Percentiles rank a stretch among this genome's conserved stretches.
Conservation (phyloP, 306 rosid species). For the Notholithocarpus densiflorus region DNA sequence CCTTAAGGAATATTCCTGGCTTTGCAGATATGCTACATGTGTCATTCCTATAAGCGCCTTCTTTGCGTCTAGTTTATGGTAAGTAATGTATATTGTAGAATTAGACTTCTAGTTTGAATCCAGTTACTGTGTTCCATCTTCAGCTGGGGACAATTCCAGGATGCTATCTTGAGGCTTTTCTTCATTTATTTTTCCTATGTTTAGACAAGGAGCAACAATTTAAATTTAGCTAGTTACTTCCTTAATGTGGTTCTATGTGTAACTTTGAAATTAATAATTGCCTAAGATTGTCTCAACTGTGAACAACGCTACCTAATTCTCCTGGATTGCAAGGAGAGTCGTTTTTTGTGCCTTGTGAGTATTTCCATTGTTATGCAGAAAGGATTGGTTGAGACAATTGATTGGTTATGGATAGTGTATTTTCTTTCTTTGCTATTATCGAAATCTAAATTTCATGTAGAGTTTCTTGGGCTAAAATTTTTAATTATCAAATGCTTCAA, state of each 20-base stretch:
- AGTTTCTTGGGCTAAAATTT: not conserved
- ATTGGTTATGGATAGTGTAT: not conserved
- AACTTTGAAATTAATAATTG: not conserved
- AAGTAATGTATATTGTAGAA: not conserved
- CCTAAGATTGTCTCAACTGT: not conserved
- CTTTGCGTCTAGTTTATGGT: slow-evolving; percentile 26
- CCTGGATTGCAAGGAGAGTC: not conserved
- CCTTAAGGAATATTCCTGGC: not conserved
- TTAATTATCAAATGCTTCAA: not conserved
- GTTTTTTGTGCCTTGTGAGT: not conserved
- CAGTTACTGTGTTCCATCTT: not conserved
- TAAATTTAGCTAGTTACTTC: not conserved
- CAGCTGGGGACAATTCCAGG: not conserved
- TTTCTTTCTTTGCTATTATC: not conserved
- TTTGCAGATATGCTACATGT: slow-evolving; percentile 24
- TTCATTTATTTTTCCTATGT: not conserved
- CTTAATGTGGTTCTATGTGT: not conserved
- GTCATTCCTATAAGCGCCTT: slow-evolving; percentile 35
- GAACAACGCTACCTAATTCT: not conserved
- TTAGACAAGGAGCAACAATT: not conserved
- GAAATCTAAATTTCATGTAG: not conserved
- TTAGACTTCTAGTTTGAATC: not conserved
- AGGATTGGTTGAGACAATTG: not conserved
- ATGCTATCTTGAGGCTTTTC: not conserved
- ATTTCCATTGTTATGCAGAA: not conserved